phyloP scores from a whole-genome alignment of 805 yeast species.

The Yarrowia sp. region DNA sequence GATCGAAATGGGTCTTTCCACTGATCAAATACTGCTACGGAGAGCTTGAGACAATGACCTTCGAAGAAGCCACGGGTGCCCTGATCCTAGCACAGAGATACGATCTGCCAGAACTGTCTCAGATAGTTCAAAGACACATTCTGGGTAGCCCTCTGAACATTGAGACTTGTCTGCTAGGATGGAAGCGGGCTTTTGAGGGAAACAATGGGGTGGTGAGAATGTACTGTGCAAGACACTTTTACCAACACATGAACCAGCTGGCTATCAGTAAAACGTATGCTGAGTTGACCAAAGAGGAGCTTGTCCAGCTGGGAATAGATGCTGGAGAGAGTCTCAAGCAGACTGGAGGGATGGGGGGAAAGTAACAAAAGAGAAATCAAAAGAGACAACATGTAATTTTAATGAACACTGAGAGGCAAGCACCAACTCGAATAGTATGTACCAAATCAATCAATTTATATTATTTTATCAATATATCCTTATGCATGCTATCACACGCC shows the following conservation, averaged over 20 bases:
- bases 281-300: constrained; percentile 10
- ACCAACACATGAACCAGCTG: constrained; percentile 15
- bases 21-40: constrained; percentile 27
- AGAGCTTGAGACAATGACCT: constrained; percentile 20
- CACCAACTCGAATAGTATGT: too few species aligned
- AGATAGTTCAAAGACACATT: constrained; percentile 14
- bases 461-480: not conserved
- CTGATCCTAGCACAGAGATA: constrained; percentile 13
- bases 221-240: constrained; percentile 22
- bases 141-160: constrained; percentile 16
- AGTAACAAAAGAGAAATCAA: not conserved
- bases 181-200: constrained; percentile 19
- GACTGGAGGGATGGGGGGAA: not conserved
- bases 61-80: constrained; percentile 19
- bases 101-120: constrained; percentile 8
- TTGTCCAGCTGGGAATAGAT: constrained; percentile 16
- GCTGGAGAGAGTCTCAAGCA: constrained; percentile 11
- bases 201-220: constrained; percentile 11
- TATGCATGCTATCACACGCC: not conserved
- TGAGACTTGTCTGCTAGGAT: constrained; percentile 15
- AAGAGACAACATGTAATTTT: not conserved
- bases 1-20: constrained; percentile 11
- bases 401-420: too few species aligned
- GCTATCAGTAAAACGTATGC: constrained; percentile 3
- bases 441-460: too few species aligned